Base-by-base conservation (phyloP, 306 rosid species). In the Astragalus glycyphyllos region DNA sequence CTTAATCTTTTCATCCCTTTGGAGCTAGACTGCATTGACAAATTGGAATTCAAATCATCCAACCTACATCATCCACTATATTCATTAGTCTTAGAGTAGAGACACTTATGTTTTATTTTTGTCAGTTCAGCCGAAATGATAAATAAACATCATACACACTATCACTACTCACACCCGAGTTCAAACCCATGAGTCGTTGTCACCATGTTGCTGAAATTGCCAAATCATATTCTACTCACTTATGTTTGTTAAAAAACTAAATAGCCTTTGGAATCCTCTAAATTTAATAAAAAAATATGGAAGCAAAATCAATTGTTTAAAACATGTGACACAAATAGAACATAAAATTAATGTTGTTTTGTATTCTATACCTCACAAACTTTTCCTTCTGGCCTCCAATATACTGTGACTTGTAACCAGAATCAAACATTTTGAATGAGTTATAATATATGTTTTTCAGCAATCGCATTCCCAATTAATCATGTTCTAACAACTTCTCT, bases 21-120 rank as follows among this genome's bases (percentile, higher is more conserved):
- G 5, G 90, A 54, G 68, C 48, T 63, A 6, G 89, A 17, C 50
- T 80, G 42, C 34, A 32, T 1, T 4, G 94, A 83, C 51, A 50
- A 26, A 60, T 81, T 72, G 4, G 96, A 84, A 68, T 85, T 88
- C 66, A 77, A 53, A 42, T 87, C 93, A 66, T 88, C 91, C 87
- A 90, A 83, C 87, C 97, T 90, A 61, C 84, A 84, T 37, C 37
- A 78, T 57, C 59, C 78, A 73, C 55, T 53, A 42, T 61, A 8
- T 47, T 53, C 8, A 26, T 74, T 74, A 76, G 66, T 54, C 65
- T 63, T 34, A 58, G 37, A 3, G 31, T 35, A 35, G 40, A 53
- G 38, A 23, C 5, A 41, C 45, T 55, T 46, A 61, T 62, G 40
- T 57, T 55, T 26, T n/a, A n/a, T n/a, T n/a, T n/a, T n/a, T n/a